Conservation (phyloP, 2,329 filamentous ascomycete species). For the Sporothrix euskadiensis region DNA sequence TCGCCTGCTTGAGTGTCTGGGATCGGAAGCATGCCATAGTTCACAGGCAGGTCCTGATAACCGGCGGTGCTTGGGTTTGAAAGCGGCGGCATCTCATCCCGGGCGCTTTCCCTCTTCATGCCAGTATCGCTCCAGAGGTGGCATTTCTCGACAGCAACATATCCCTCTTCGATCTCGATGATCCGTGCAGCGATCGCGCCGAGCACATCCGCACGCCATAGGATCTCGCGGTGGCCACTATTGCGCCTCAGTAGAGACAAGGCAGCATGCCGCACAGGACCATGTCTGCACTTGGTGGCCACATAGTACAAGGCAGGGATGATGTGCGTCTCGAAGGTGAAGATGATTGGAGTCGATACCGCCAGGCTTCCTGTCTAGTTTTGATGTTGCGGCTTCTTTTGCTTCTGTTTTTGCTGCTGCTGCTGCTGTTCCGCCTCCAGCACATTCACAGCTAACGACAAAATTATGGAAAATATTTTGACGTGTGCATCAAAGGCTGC, state of each 20-base stretch:
- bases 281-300: neutral
- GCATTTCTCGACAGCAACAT: neutral
- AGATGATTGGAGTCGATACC: neutral
- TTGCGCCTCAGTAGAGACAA: conserved; percentile 39
- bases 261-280: conserved; percentile 37
- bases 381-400: neutral
- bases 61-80: too few species aligned
- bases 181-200: conserved; percentile 39
- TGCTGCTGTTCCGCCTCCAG: conserved; percentile 5
- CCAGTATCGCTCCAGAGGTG: neutral
- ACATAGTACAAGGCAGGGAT: neutral
- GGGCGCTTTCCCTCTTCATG: neutral
- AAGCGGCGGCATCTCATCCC: neutral
- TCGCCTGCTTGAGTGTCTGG: too few species aligned
- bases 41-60: too few species aligned
- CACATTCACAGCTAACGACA: neutral
- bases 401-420: neutral
- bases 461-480: neutral
- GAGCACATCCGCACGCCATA: conserved; percentile 42
- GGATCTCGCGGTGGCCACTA: conserved; percentile 40
- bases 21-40: too few species aligned
- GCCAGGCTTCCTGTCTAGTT: neutral
- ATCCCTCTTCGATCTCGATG: conserved; percentile 43
- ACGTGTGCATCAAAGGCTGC: neutral
- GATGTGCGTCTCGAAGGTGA: neutral